A percentile compares a stretch with the other conserved stretches of the same genome.
Evolutionary conservation across 306 rosid genomes (phyloP).

Genomic region (Vigna reflexopilosa): DNA sequence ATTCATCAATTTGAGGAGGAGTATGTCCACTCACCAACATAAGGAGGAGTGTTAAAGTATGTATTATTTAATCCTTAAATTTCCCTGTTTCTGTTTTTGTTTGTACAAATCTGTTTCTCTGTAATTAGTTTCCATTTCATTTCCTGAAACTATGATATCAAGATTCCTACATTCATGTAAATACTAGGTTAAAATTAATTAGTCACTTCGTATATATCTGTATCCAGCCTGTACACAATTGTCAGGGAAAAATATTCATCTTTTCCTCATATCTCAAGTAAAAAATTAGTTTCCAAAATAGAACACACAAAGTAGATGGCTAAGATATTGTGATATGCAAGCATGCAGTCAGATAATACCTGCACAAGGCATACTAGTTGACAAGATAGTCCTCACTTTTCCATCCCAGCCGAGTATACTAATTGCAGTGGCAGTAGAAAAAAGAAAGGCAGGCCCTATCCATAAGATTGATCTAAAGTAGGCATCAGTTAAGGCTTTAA

Average conservation of each 20-base stretch:
- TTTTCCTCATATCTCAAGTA: background rate
- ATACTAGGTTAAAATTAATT: background rate
- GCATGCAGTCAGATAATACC: conserved; percentile 59
- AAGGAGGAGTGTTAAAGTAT: background rate
- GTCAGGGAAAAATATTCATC: background rate
- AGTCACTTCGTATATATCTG: background rate
- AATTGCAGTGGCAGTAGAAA: conserved; percentile 89
- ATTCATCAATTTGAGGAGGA: too few species aligned
- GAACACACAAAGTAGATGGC: conserved; percentile 32
- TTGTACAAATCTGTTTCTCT: background rate
- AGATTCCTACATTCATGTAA: background rate
- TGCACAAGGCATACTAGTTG: conserved; percentile 79
- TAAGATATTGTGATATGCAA: conserved; percentile 36
- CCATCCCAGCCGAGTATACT: conserved; percentile 99
- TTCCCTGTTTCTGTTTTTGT: background rate
- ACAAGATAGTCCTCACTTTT: conserved; percentile 89
- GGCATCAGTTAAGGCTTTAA: conserved; percentile 61
- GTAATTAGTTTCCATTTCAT: background rate
- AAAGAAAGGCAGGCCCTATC: conserved; percentile 98
- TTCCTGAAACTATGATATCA: background rate
- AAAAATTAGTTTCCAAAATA: conserved; percentile 15
- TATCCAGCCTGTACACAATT: background rate
- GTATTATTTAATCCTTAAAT: background rate
- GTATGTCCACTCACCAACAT: background rate
- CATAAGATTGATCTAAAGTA: conserved; percentile 95